Evolutionary conservation across 257 asterid species (phyloP).

Genomic region (Nyctanthes arbortristis): DNA sequence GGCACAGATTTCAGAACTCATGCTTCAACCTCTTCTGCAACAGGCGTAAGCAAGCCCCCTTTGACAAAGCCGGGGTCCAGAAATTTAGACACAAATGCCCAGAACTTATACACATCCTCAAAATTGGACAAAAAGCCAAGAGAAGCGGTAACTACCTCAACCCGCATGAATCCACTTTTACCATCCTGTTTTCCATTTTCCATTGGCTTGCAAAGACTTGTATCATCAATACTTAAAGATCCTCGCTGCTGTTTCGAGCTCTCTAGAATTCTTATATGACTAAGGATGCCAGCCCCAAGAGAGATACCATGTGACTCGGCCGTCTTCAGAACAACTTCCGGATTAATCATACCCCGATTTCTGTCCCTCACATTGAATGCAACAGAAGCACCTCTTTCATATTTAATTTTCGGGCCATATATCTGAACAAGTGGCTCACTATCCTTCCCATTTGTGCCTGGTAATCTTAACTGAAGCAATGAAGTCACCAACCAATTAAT

Average conservation of each 20-base stretch:
- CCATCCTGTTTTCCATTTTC: constrained; percentile 68
- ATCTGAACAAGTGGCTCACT: constrained; percentile 70
- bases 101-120: constrained; percentile 87
- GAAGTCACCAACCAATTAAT: constrained; percentile 95
- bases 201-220: constrained; percentile 92
- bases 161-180: constrained; percentile 82
- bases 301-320: constrained; percentile 75
- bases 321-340: constrained; percentile 84
- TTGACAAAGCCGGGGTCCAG: constrained; percentile 77
- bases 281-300: constrained; percentile 84
- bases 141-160: constrained; percentile 97
- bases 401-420: constrained; percentile 92
- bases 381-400: constrained; percentile 93
- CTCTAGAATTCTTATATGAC: constrained; percentile 76
- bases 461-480: constrained; percentile 74
- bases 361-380: constrained; percentile 85
- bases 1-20: constrained; percentile 26
- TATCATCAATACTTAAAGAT: constrained; percentile 57
- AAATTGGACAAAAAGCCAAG: constrained; percentile 86
- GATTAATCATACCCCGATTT: constrained; percentile 70
- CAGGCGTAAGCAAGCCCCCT: constrained; percentile 72
- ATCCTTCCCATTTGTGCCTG: constrained; percentile 48
- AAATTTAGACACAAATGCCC: constrained; percentile 94
- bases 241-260: constrained; percentile 60
- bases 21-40: constrained; percentile 71